Evolutionary conservation across 371 early-diverging fungal species (phyloP).

Genomic region (Mortierella sp.): DNA sequence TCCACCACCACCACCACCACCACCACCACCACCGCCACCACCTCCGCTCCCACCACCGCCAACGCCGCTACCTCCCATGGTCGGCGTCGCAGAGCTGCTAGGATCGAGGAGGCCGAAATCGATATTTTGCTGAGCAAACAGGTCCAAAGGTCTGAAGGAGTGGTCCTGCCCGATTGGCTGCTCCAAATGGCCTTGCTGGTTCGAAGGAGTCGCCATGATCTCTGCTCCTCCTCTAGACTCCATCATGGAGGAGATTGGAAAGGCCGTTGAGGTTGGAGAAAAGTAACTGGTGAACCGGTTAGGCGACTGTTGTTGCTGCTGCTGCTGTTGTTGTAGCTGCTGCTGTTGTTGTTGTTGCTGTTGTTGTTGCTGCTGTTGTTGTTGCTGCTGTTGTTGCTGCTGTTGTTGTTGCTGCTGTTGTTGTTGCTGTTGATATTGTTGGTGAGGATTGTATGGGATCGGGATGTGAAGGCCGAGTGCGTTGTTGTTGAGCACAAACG

Average conservation of each 20-base stretch:
- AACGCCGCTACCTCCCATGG: neutral
- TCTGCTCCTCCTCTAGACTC: neutral
- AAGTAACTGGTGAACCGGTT: neutral
- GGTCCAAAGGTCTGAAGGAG: constrained; percentile 6
- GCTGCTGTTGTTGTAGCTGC: neutral
- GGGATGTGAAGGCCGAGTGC: too few species aligned
- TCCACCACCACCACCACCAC: too few species aligned
- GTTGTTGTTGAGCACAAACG: neutral
- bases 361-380: neutral
- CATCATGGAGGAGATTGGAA: neutral
- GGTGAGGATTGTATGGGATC: too few species aligned
- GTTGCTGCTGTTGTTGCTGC: neutral
- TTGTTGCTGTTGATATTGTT: neutral
- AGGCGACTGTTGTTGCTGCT: neutral
- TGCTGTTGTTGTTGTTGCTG: neutral
- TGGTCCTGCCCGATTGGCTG: neutral
- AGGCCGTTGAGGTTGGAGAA: neutral
- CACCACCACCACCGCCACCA: too few species aligned
- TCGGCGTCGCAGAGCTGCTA: neutral
- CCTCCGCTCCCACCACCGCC: too few species aligned
- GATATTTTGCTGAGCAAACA: constrained; percentile 8
- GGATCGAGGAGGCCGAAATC: constrained; percentile 18
- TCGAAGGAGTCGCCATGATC: neutral
- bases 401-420: neutral
- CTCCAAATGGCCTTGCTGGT: neutral